Base-by-base conservation (phyloP, 2,329 filamentous ascomycete genomes). In the Didymella segeticola region DNA sequence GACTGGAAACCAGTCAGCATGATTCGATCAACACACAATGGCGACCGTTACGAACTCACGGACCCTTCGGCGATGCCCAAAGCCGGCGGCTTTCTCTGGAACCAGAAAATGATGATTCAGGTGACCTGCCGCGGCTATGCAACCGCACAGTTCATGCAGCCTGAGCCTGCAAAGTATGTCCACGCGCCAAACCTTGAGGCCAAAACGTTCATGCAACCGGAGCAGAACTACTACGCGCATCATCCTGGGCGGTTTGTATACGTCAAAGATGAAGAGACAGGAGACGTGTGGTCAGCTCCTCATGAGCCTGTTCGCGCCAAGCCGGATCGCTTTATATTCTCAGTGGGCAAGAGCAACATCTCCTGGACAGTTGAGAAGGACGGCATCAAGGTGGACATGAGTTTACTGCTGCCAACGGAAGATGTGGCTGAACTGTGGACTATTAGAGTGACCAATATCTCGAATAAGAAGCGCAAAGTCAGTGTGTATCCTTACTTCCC, bases 81-180 rank as follows among this genome's bases (percentile, higher is more conserved):
- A 68, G 81, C 82, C 3, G 79, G 77, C 43, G 81, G 78, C 46
- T 85, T 85, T 64, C 74, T 85, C 10, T 85, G 83, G 83, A 85
- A 85, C 61, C 80, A 83, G 68, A 79, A 77, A 70, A 85, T 85
- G 82, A 85, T 85, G 82, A 82, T 85, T 54, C 82, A 84, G 65
- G 75, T 82, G 39, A 84, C 82, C 49, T 84, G 82, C 65, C 82
- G 83, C 17, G 83, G 83, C n/a, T 84, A 83, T 62, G 80, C 82
- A 22, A 83, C 80, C 2, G 78, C 82, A 2, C 82, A 84, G 50
- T 84, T 83, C 73, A 85, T 85, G 83, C 83, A 85, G 67, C 83
- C 83, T 0, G 83, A 85, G 69, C 83, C 83, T 26, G 79, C 82
- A 51, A 85, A 85, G 67, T 85, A 85, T 70, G 79, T 82, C n/a